Evolutionary conservation across 768 basidiomycete genomes (phyloP).

Genomic region (Leucocoprinus birnbaumii): DNA sequence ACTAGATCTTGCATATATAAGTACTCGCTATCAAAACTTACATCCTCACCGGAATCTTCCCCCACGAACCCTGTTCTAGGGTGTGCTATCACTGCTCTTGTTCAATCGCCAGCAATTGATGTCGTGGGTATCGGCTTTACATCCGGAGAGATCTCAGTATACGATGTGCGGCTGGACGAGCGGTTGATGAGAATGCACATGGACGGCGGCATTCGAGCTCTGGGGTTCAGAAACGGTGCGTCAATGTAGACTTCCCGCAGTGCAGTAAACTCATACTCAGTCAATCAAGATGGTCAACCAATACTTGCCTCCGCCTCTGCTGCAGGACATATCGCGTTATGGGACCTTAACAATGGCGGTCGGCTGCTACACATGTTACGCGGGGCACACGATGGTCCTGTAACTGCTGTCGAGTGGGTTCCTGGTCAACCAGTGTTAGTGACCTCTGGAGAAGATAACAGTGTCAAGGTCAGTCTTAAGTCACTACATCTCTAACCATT

Average conservation of each 20-base stretch:
- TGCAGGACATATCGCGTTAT: slow-evolving; percentile 85
- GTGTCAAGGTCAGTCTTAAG: slow-evolving; percentile 76
- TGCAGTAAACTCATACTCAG: not conserved
- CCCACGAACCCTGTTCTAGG: slow-evolving; percentile 22
- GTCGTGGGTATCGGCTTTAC: slow-evolving; percentile 91
- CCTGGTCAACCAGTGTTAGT: slow-evolving; percentile 90
- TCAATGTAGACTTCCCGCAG: not conserved
- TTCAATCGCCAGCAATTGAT: slow-evolving; percentile 94
- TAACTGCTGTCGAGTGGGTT: slow-evolving; percentile 87
- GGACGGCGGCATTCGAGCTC: slow-evolving; percentile 79
- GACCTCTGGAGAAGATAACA: slow-evolving; percentile 91
- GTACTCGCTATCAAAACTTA: slow-evolving; percentile 57
- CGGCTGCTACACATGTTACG: slow-evolving; percentile 80
- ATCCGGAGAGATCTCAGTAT: slow-evolving; percentile 83
- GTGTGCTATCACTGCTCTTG: slow-evolving; percentile 68
- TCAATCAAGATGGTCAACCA: slow-evolving; percentile 71
- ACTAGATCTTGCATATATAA: slow-evolving; percentile 79
- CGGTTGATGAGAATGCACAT: slow-evolving; percentile 85
- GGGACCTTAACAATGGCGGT: slow-evolving; percentile 87
- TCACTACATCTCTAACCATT: not conserved
- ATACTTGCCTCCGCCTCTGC: slow-evolving; percentile 87
- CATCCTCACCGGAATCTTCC: slow-evolving; percentile 27
- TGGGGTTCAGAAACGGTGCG: slow-evolving; percentile 85
- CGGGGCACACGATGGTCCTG: slow-evolving; percentile 85
- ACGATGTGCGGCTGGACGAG: slow-evolving; percentile 90